Base-by-base conservation (phyloP, 73 alveolate species). In the Blepharisma japonicum region DNA sequence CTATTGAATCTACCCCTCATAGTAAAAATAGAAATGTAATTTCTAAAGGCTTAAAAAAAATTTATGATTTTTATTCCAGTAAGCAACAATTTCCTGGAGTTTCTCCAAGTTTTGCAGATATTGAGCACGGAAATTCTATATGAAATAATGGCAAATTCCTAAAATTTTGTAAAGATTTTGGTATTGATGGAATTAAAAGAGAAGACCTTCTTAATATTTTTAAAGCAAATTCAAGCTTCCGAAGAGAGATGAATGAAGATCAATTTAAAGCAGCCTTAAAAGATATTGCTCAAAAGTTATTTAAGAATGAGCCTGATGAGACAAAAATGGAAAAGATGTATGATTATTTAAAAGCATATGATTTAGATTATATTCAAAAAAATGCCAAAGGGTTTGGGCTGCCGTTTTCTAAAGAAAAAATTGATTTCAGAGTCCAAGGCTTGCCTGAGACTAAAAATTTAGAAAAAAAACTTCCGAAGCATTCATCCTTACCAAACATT, bases 361-460 rank as follows among this genome's bases (percentile, higher is more conserved):
- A 61, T 25, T 20, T 61, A 9, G 39, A 20, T 9, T 18, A 25
- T 61, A 25, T 61, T 14, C 14, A 61, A 61, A 61, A 25, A 25
- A 61, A 1, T 5, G 14, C 47, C 0, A 61, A 61, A 61, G 74
- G 74, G 18, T 61, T 61, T 39, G 14, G 47, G 2, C 48, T 18
- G 47, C 74, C 74, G 0, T 61, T 61, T 61, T 61, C 18, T 25
- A 8, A n/a, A 61, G 74, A 61, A 9, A 61, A 61, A 61, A 61
- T 18, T 9, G 23, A 61, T 2, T 25, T 25, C 23, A 14, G 74
- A 61, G 11, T 39, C 14, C 74, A 32, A 3, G 42, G 42, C 0
- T 32, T 32, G 3, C 42, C 42, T 32, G 42, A 32, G 42, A 32
- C 42, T 32, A 32, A 32, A 32, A 32, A 3, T 32, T 32, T 3